Base-by-base conservation (phyloP, 345 rosid genomes). In the Combretum micranthum region DNA sequence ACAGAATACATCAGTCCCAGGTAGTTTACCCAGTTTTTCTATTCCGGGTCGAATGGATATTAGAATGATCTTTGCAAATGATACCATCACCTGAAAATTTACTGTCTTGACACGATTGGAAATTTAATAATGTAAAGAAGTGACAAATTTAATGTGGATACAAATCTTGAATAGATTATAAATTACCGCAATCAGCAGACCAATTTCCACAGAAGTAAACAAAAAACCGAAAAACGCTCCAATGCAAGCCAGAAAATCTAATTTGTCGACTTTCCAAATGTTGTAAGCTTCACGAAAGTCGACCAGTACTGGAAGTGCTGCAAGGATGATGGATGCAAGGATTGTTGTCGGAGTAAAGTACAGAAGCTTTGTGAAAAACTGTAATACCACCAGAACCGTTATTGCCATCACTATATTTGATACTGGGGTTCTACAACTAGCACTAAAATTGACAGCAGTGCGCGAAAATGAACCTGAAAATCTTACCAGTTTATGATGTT, bases 351-450 rank as follows among this genome's bases (percentile, higher is more conserved):
- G 98, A 13, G 98, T 91, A 70, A 68, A 91, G 53, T 86, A 91
- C 56, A 91, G 72, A 21, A 91, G 80, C 76, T 58, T 82, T 0
- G 96, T 91, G 43, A 88, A 63, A 11, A 87, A 51, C 52, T 84
- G 75, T 61, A 91, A 68, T 20, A 82, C 79, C 50, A 88, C 44
- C 15, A 91, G 62, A 55, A 91, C 95, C 4, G 98, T 84, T 1
- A 82, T 57, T 1, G 96, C 80, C 98, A 88, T 91, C 56, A 91
- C 98, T 13, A 91, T 68, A 52, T 91, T 91, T 44, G 98, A 88
- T 69, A 86, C 47, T 0, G 88, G 83, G 1, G 87, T 88, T 64
- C 88, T 95, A 64, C 96, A 80, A 0, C 98, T 92, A 0, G 98
- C 95, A 5, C 82, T 78, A 47, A 80, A 86, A 61, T 91, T 91